phyloP scores from a whole-genome alignment of 768 basidiomycete genomes.

The Filobasidium floriforme region DNA sequence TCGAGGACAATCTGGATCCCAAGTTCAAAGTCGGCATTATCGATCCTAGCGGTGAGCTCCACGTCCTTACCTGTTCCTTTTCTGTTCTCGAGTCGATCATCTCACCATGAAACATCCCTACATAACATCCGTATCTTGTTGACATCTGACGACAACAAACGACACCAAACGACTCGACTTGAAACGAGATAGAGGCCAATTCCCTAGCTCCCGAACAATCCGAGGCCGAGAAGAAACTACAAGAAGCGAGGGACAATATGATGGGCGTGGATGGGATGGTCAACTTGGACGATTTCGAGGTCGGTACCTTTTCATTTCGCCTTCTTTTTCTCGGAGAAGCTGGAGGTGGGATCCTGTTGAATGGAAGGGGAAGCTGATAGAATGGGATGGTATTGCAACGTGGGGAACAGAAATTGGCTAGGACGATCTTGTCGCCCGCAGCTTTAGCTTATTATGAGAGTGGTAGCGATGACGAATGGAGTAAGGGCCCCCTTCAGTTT shows the following conservation, averaged over 20 bases:
- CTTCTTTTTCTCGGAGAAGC: no score
- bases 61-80: no score
- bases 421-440: constrained; percentile 54
- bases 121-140: background rate
- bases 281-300: constrained; percentile 73
- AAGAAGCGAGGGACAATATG: constrained; percentile 47
- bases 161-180: no score
- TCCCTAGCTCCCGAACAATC: constrained; percentile 55
- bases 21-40: constrained; percentile 56
- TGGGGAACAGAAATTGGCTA: constrained; percentile 53
- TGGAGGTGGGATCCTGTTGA: background rate
- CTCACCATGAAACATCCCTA: constrained; percentile 50
- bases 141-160: no score
- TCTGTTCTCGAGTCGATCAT: constrained; percentile 54
- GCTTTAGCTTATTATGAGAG: constrained; percentile 76
- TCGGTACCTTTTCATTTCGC: no score
- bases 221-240: constrained; percentile 62
- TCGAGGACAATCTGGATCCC: constrained; percentile 56
- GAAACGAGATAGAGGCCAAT: constrained; percentile 43
- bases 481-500: constrained; percentile 48
- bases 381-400: no score
- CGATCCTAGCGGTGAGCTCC: constrained; percentile 15
- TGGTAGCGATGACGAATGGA: constrained; percentile 70
- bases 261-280: constrained; percentile 64
- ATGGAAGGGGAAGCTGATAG: no score